A percentile compares a stretch with the other conserved stretches of the same genome.
Conservation (phyloP, 164 flowering plant species). For the Echeveria elegans region DNA sequence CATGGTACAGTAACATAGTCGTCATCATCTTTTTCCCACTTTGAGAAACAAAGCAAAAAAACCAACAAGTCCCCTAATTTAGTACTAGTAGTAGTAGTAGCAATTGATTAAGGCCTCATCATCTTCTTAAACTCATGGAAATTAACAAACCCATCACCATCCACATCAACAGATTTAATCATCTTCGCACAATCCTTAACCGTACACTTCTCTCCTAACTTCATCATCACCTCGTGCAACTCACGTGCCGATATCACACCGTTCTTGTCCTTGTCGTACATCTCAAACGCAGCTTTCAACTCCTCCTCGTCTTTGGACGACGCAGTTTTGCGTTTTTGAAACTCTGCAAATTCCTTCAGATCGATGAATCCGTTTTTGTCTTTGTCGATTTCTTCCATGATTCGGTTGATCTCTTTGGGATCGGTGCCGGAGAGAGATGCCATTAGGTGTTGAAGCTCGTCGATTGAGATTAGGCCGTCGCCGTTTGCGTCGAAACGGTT, state of each 20-base stretch:
- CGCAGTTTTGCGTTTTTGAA: conserved; percentile 15
- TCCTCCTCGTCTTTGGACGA: background rate
- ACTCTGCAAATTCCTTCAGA: conserved; percentile 36
- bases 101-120: conserved; percentile 23
- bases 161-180: conserved; percentile 37
- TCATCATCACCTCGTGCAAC: conserved; percentile 33
- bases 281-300: conserved; percentile 31
- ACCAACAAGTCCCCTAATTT: too few relatives aligned
- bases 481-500: conserved; percentile 51
- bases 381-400: conserved; percentile 40
- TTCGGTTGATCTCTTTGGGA: conserved; percentile 20
- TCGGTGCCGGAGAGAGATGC: conserved; percentile 26
- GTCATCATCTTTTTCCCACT: too few relatives aligned
- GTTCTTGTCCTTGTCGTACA: conserved; percentile 39
- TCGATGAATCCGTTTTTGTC: conserved; percentile 57
- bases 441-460: conserved; percentile 27
- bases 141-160: conserved; percentile 38
- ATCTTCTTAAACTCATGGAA: conserved; percentile 53
- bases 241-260: conserved; percentile 38
- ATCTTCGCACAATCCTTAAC: conserved; percentile 31
- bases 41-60: too few relatives aligned
- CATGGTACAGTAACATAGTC: too few relatives aligned
- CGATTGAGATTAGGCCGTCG: conserved; percentile 49
- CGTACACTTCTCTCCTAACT: conserved; percentile 33
- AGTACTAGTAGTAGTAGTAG: too few relatives aligned